phyloP scores from a whole-genome alignment of 202 grass and related monocot species.

The Hordeum pubiflorum region DNA sequence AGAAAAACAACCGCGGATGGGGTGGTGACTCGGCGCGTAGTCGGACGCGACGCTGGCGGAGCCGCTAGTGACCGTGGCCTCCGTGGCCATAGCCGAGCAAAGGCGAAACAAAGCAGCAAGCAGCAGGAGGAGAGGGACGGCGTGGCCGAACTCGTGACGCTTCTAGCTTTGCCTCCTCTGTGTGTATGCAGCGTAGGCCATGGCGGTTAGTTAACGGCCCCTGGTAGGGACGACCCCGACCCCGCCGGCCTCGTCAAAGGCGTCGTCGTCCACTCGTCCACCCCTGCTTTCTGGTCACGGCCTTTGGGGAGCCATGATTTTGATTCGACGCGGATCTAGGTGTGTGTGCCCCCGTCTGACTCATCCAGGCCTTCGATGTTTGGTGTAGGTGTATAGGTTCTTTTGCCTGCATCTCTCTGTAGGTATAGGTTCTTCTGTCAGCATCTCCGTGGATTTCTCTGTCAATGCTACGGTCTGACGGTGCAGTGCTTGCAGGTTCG shows the following conservation, averaged over 20 bases:
- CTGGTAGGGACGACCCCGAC: background rate
- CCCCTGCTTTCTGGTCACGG: conserved; percentile 2
- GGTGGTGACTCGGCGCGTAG: conserved; percentile 22
- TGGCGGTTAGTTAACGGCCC: background rate
- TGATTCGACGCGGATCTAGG: conserved; percentile 32
- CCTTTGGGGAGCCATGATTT: conserved; percentile 18
- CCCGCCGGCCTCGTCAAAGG: background rate
- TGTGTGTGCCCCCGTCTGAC: conserved; percentile 6
- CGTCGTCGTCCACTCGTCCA: background rate
- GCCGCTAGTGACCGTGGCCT: conserved; percentile 15
- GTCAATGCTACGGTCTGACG: background rate
- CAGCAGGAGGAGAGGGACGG: background rate
- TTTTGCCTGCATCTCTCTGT: no score
- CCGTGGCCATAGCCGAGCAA: conserved; percentile 22
- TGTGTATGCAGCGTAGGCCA: background rate
- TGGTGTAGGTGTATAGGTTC: no score
- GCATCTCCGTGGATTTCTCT: background rate
- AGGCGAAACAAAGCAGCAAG: background rate
- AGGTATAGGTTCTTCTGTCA: no score
- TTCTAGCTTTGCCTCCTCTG: background rate
- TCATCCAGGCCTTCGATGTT: background rate
- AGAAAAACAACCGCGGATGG: background rate
- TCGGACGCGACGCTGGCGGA: background rate
- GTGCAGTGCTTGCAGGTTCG: background rate
- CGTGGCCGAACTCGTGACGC: conserved; percentile 25